Conservation (phyloP, 352 stramenopile species). For the Phytophthora sp. region DNA sequence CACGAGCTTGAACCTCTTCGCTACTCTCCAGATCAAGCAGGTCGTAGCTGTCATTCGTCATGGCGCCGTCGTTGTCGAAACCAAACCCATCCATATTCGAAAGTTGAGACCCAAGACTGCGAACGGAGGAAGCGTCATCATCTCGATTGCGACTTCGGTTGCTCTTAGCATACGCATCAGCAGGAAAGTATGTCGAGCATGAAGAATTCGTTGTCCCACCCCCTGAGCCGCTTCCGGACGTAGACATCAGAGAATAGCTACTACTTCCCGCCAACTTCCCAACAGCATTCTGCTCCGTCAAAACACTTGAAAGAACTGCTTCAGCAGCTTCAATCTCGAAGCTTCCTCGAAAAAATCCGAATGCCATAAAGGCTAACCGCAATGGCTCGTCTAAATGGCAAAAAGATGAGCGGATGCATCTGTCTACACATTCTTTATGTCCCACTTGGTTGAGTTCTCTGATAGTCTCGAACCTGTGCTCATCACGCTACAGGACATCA, state of each 20-base stretch:
- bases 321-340: slow-evolving; percentile 77
- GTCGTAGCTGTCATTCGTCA: slow-evolving; percentile 82
- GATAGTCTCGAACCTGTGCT: slow-evolving; percentile 76
- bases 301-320: slow-evolving; percentile 68
- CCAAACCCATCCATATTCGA: slow-evolving; percentile 72
- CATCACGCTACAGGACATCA: slow-evolving; percentile 48
- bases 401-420: slow-evolving; percentile 85
- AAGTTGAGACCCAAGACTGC: slow-evolving; percentile 71
- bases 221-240: slow-evolving; percentile 29
- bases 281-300: slow-evolving; percentile 22
- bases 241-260: slow-evolving; percentile 34
- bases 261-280: slow-evolving; percentile 20
- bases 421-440: slow-evolving; percentile 80
- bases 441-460: slow-evolving; percentile 76
- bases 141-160: slow-evolving; percentile 42
- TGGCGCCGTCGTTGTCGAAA: slow-evolving; percentile 81
- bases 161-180: slow-evolving; percentile 55
- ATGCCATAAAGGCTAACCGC: slow-evolving; percentile 81
- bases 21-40: slow-evolving; percentile 74
- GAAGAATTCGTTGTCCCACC: slow-evolving; percentile 18
- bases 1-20: slow-evolving; percentile 67
- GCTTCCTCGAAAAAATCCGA: slow-evolving; percentile 82
- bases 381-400: slow-evolving; percentile 74
- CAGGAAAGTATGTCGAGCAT: slow-evolving; percentile 52
- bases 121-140: slow-evolving; percentile 59